A percentile compares a stretch with the other conserved stretches of the same genome.
phyloP scores from a whole-genome alignment of 768 basidiomycete genomes.

The Sistotremastrum suecicum region DNA sequence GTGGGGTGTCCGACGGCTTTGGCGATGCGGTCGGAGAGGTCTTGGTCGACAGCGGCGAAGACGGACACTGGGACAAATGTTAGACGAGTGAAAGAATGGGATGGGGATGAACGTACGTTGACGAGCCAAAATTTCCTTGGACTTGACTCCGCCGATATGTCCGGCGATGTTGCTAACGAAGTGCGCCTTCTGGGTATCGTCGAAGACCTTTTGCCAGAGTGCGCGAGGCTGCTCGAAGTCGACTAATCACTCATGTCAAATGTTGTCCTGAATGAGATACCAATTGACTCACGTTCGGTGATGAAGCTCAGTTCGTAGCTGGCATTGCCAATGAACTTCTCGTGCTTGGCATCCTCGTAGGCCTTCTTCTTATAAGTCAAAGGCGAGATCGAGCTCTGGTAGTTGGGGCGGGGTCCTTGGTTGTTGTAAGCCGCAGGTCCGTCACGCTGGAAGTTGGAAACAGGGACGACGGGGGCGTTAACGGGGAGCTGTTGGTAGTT shows the following conservation, averaged over 20 bases:
- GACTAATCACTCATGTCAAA: conserved; percentile 25
- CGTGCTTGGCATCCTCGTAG: conserved; percentile 37
- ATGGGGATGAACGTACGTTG: conserved; percentile 37
- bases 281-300: conserved; percentile 52
- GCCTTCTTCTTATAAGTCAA: conserved; percentile 44
- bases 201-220: conserved; percentile 56
- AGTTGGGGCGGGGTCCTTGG: conserved; percentile 80
- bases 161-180: conserved; percentile 55
- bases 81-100: neutral
- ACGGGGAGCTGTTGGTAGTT: conserved; percentile 84
- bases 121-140: conserved; percentile 38
- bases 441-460: conserved; percentile 89
- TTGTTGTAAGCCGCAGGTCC: conserved; percentile 54
- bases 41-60: conserved; percentile 68
- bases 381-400: conserved; percentile 64
- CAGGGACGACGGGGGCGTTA: conserved; percentile 59
- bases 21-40: conserved; percentile 66
- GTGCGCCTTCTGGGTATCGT: conserved; percentile 41
- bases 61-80: conserved; percentile 39
- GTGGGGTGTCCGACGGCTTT: conserved; percentile 46
- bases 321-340: conserved; percentile 61
- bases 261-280: neutral
- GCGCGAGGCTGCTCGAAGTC: conserved; percentile 78
- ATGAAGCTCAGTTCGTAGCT: conserved; percentile 57
- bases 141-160: conserved; percentile 51